These are phyloP conservation scores for Emericellopsis cladophorae DNA, from an alignment of 2,329 filamentous ascomycete genomes.

Conservation along the genomic window DNA sequence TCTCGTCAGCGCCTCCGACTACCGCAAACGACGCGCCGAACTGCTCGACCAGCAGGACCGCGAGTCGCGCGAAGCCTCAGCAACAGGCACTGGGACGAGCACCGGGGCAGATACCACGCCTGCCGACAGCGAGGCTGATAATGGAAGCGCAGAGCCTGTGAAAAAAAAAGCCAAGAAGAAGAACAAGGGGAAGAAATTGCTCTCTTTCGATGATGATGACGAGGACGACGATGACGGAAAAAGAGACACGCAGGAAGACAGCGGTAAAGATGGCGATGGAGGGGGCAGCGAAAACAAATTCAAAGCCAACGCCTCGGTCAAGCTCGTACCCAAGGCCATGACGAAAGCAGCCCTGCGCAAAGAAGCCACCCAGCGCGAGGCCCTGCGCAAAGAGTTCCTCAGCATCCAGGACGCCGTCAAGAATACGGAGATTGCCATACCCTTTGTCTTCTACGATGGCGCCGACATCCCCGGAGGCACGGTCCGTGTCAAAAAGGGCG, in stretches of 20 bases:
- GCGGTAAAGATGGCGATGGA: slow-evolving; percentile 5
- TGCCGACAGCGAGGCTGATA: slow-evolving; percentile 20
- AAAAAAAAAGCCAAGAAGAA: slow-evolving; percentile 25
- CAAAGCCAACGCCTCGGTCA: slow-evolving; percentile 48
- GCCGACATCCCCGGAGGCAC: slow-evolving; percentile 76
- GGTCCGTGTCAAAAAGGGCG: slow-evolving; percentile 84
- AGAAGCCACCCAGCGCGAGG: slow-evolving; percentile 67
- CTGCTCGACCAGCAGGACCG: slow-evolving; percentile 84
- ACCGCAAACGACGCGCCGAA: slow-evolving; percentile 89
- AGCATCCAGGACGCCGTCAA: slow-evolving; percentile 77
- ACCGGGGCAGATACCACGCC: slow-evolving; percentile 24
- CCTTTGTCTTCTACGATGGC: slow-evolving; percentile 95
- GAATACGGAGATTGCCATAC: slow-evolving; percentile 76
- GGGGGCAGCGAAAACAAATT: slow-evolving; percentile 32
- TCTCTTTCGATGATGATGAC: slow-evolving; percentile 63
- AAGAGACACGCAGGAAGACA: slow-evolving; percentile 4
- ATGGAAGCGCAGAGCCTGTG: slow-evolving; percentile 3
- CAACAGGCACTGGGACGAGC: neutral
- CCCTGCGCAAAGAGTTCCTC: slow-evolving; percentile 72
- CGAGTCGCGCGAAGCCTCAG: slow-evolving; percentile 50
- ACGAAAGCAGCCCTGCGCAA: slow-evolving; percentile 65
- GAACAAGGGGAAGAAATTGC: slow-evolving; percentile 33
- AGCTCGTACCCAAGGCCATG: slow-evolving; percentile 52
- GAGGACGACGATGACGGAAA: slow-evolving; percentile 41
- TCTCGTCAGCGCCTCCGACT: slow-evolving; percentile 83